Percentiles rank a stretch among this genome's conserved stretches.
These are phyloP conservation scores for Coemansia sp. DNA, from an alignment of 192 early-diverging fungal species.

Conservation along the genomic window DNA sequence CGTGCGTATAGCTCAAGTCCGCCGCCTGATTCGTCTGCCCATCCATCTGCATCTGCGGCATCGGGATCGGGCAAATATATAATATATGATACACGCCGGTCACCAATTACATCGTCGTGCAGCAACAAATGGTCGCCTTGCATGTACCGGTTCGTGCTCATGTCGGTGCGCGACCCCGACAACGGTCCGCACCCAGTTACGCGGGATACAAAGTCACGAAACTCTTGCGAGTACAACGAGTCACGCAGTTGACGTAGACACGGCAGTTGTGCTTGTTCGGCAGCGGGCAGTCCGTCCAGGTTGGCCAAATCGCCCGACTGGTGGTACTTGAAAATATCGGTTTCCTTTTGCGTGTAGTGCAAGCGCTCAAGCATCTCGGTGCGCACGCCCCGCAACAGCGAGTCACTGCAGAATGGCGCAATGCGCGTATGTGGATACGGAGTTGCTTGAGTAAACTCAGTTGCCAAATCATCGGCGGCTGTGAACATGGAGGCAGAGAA, in stretches of 20 bases:
- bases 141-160: slow-evolving; percentile 72
- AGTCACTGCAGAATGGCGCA: slow-evolving; percentile 58
- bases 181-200: slow-evolving; percentile 72
- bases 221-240: slow-evolving; percentile 71
- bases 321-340: slow-evolving; percentile 79
- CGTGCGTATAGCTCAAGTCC: slow-evolving; percentile 77
- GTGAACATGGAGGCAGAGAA: too few relatives aligned
- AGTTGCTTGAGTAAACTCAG: not conserved
- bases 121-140: slow-evolving; percentile 72
- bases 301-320: slow-evolving; percentile 84
- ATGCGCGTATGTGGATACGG: slow-evolving; percentile 72
- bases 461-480: too few relatives aligned
- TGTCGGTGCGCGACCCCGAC: slow-evolving; percentile 65
- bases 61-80: slow-evolving; percentile 71
- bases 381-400: slow-evolving; percentile 62
- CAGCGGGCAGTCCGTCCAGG: slow-evolving; percentile 66
- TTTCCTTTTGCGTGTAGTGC: slow-evolving; percentile 79
- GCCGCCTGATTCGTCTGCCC: slow-evolving; percentile 66
- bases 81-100: slow-evolving; percentile 73
- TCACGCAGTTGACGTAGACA: slow-evolving; percentile 64
- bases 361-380: slow-evolving; percentile 62
- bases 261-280: slow-evolving; percentile 59
- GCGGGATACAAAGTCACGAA: slow-evolving; percentile 63
- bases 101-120: slow-evolving; percentile 83
- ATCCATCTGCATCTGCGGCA: slow-evolving; percentile 36